A percentile compares a stretch with the other conserved stretches of the same genome.
phyloP scores from a whole-genome alignment of 2,329 filamentous ascomycete genomes.

The Drechslerella stenobrocha region DNA sequence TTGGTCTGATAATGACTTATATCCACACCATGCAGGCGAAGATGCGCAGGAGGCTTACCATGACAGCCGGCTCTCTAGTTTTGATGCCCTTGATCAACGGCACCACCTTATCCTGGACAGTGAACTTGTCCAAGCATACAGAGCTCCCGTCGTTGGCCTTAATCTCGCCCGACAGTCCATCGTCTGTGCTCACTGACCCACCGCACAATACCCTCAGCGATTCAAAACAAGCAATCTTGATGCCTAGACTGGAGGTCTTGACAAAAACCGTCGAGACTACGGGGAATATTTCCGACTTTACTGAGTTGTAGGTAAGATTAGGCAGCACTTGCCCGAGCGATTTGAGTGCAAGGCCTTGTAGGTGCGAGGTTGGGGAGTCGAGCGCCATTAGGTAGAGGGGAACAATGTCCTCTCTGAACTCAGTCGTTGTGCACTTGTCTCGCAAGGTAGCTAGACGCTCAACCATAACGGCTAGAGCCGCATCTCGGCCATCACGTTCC shows the following conservation, averaged over 20 bases:
- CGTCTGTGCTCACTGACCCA: constrained; percentile 63
- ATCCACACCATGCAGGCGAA: too few relatives aligned
- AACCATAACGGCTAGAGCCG: constrained; percentile 85
- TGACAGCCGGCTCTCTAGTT: constrained; percentile 95
- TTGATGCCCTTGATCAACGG: constrained; percentile 90
- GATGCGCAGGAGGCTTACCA: constrained; percentile 59
- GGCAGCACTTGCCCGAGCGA: constrained; percentile 79
- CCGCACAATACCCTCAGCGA: constrained; percentile 89
- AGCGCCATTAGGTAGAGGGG: constrained; percentile 82
- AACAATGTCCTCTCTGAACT: constrained; percentile 93
- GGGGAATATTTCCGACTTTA: constrained; percentile 95
- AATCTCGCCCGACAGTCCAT: constrained; percentile 48
- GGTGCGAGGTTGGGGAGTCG: constrained; percentile 82
- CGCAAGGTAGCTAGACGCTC: constrained; percentile 78
- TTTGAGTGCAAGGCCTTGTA: constrained; percentile 82
- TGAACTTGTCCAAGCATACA: constrained; percentile 91
- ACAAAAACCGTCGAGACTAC: constrained; percentile 87
- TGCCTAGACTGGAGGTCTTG: constrained; percentile 87
- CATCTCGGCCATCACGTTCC: constrained; percentile 69
- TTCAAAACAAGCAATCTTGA: constrained; percentile 89
- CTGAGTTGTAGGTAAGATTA: constrained; percentile 90
- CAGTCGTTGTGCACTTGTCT: constrained; percentile 81
- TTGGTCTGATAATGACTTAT: too few relatives aligned
- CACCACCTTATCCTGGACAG: constrained; percentile 95
- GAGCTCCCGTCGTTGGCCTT: constrained; percentile 68